Evolutionary conservation across 306 rosid genomes (phyloP).

Genomic region (Vigna reflexopilosa): DNA sequence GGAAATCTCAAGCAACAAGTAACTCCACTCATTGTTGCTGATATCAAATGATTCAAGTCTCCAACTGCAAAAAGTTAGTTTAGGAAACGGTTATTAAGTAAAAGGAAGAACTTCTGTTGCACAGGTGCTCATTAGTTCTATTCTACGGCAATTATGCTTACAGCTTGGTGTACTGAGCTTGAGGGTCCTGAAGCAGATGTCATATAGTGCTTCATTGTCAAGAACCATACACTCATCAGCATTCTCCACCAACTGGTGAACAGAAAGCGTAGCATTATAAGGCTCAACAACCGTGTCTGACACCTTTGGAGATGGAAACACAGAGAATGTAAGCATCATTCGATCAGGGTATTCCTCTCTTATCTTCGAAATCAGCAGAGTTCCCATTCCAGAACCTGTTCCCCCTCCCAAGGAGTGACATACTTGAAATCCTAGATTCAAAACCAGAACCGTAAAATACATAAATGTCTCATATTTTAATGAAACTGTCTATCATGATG

Average conservation of each 20-base stretch:
- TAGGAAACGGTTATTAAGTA: neutral
- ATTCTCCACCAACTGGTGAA: constrained; percentile 81
- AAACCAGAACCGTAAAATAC: neutral
- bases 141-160: constrained; percentile 35
- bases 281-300: constrained; percentile 89
- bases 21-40: constrained; percentile 89
- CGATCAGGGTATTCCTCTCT: constrained; percentile 80
- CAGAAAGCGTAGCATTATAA: constrained; percentile 80
- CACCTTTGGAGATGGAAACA: constrained; percentile 57
- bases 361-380: constrained; percentile 80
- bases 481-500: neutral
- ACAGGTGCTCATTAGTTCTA: neutral
- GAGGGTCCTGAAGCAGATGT: constrained; percentile 43
- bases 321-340: constrained; percentile 80
- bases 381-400: constrained; percentile 94
- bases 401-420: constrained; percentile 91
- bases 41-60: constrained; percentile 81
- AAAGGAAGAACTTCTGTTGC: neutral
- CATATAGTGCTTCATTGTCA: constrained; percentile 31
- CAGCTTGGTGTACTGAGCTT: constrained; percentile 71
- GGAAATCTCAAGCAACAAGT: constrained; percentile 86
- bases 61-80: constrained; percentile 59
- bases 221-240: constrained; percentile 73
- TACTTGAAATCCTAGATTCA: constrained; percentile 69
- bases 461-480: neutral